Conservation (phyloP, 495 filamentous ascomycete species). For the Penicillium subrubescens region DNA sequence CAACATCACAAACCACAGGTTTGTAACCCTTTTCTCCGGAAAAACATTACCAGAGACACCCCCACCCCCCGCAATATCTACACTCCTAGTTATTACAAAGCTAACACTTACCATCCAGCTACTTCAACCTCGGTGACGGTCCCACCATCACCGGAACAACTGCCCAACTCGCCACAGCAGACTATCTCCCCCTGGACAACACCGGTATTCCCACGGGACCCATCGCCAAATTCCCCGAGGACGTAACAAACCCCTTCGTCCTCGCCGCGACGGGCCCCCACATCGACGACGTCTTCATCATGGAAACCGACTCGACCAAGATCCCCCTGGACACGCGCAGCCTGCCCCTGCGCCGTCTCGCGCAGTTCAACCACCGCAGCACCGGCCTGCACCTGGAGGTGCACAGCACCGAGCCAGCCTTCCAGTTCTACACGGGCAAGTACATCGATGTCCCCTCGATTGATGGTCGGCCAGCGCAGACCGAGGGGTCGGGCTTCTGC, state of each 20-base stretch:
- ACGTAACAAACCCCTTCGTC: slow-evolving; percentile 61
- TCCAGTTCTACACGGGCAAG: slow-evolving; percentile 94
- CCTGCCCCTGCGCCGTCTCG: slow-evolving; percentile 62
- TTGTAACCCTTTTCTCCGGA: slow-evolving; percentile 20
- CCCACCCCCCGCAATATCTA: background rate
- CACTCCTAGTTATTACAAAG: background rate
- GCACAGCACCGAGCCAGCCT: slow-evolving; percentile 87
- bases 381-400: slow-evolving; percentile 80
- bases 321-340: slow-evolving; percentile 78
- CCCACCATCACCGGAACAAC: slow-evolving; percentile 75
- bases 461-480: slow-evolving; percentile 63
- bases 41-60: background rate
- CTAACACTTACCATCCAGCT: slow-evolving; percentile 53
- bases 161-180: slow-evolving; percentile 67
- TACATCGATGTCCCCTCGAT: slow-evolving; percentile 76
- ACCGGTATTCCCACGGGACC: slow-evolving; percentile 62
- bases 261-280: slow-evolving; percentile 67
- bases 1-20: slow-evolving; percentile 96
- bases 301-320: slow-evolving; percentile 60
- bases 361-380: slow-evolving; percentile 67
- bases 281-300: slow-evolving; percentile 89
- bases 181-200: slow-evolving; percentile 73
- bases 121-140: slow-evolving; percentile 79
- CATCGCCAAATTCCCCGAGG: slow-evolving; percentile 55
- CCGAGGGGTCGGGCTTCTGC: slow-evolving; percentile 74